Evolutionary conservation across 1,284 basidiomycete species (phyloP).

Genomic region (Gymnopus androsaceus): DNA sequence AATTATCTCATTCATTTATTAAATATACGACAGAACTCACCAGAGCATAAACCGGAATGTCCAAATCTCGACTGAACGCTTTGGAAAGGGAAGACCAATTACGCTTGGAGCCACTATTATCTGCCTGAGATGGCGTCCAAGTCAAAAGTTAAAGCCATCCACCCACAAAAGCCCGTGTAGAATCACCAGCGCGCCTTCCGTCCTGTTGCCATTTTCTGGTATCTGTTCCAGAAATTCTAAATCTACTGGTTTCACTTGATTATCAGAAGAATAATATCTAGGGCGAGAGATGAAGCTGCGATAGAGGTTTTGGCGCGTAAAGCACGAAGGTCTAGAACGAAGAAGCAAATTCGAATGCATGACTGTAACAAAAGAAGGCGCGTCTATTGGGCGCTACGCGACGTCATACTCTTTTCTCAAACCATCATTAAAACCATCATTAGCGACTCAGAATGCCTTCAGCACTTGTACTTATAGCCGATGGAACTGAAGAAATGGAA

Average conservation of each 20-base stretch:
- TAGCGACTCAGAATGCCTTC: constrained; percentile 43
- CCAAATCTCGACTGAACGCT: constrained; percentile 57
- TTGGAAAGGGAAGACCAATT: constrained; percentile 79
- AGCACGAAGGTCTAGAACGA: not conserved
- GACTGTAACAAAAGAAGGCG: not conserved
- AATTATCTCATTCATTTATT: not conserved
- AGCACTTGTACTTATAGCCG: constrained; percentile 79
- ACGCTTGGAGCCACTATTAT: constrained; percentile 70
- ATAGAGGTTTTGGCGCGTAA: not conserved
- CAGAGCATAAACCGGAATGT: constrained; percentile 71
- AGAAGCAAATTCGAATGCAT: not conserved
- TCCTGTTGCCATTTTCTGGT: constrained; percentile 42
- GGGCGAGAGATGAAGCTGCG: not conserved
- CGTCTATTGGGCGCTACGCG: not conserved
- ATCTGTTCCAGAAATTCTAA: constrained; percentile 45
- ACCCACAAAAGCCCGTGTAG: constrained; percentile 71
- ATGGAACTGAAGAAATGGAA: constrained; percentile 91
- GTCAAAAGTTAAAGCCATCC: not conserved
- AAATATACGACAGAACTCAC: constrained; percentile 40
- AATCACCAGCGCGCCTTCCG: constrained; percentile 54
- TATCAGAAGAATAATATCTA: not conserved
- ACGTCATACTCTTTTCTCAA: not conserved
- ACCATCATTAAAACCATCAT: not conserved
- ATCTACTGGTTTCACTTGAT: not conserved
- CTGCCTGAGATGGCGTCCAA: not conserved